Percentiles rank a stretch among this genome's conserved stretches.
These are phyloP conservation scores for Handroanthus guayacan DNA, from an alignment of 257 asterid species.

Conservation along the genomic window DNA sequence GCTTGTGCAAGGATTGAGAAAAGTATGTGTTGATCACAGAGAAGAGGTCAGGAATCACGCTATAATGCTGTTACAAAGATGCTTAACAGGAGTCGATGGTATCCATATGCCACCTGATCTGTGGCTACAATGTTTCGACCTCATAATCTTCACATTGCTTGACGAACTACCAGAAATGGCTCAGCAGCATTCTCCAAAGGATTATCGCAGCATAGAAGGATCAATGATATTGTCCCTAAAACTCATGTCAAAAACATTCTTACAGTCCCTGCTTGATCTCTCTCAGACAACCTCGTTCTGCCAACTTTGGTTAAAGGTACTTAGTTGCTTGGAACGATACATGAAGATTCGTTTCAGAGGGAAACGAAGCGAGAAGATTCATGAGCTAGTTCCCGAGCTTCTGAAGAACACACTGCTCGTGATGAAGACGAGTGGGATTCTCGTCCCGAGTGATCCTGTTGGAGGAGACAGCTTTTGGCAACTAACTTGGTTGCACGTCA, in stretches of 20 bases:
- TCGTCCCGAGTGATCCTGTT: slow-evolving; percentile 61
- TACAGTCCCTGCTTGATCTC: slow-evolving; percentile 65
- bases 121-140: slow-evolving; percentile 82
- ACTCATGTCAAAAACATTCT: slow-evolving; percentile 68
- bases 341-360: slow-evolving; percentile 77
- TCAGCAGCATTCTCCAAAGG: slow-evolving; percentile 69
- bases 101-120: slow-evolving; percentile 62
- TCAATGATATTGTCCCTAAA: slow-evolving; percentile 70
- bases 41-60: slow-evolving; percentile 91
- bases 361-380: slow-evolving; percentile 77
- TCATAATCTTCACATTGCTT: slow-evolving; percentile 71
- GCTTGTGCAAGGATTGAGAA: slow-evolving; percentile 80
- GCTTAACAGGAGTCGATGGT: slow-evolving; percentile 74
- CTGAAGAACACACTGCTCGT: slow-evolving; percentile 79
- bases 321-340: slow-evolving; percentile 61
- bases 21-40: slow-evolving; percentile 77
- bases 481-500: slow-evolving; percentile 80
- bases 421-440: slow-evolving; percentile 76
- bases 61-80: slow-evolving; percentile 67
- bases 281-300: slow-evolving; percentile 62
- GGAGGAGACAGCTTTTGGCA: slow-evolving; percentile 85
- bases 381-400: slow-evolving; percentile 89
- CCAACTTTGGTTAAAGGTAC: slow-evolving; percentile 71
- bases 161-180: slow-evolving; percentile 72
- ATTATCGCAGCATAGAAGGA: slow-evolving; percentile 79